These are phyloP conservation scores for Calophaca sinica DNA, from an alignment of 306 rosid species.

Conservation along the genomic window DNA sequence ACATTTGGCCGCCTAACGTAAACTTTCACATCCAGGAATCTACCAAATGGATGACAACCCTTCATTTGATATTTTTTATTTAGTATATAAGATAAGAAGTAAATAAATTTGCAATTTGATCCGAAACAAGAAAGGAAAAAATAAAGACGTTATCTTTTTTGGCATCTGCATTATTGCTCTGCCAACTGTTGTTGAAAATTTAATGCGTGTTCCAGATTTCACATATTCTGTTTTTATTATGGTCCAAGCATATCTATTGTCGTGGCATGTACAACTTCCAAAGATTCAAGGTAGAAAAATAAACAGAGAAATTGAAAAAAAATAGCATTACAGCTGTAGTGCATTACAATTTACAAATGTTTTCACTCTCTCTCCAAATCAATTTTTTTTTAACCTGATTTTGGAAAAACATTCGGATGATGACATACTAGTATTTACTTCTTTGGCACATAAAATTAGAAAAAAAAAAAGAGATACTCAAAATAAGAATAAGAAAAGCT, in stretches of 20 bases:
- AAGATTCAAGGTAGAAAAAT: no score
- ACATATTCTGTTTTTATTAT: neutral
- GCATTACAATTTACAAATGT: no score
- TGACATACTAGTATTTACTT: no score
- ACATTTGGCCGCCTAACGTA: constrained; percentile 27
- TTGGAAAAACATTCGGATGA: no score
- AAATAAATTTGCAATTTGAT: neutral
- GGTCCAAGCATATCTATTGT: constrained; percentile 28
- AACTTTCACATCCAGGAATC: neutral
- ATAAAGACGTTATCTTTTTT: neutral
- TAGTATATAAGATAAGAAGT: neutral
- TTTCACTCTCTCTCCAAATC: no score
- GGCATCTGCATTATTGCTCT: constrained; percentile 44
- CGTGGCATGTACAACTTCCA: neutral
- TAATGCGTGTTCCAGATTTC: constrained; percentile 1
- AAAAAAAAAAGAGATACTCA: no score
- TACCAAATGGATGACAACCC: constrained; percentile 21
- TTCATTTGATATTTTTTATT: neutral
- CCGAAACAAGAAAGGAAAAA: constrained; percentile 1
- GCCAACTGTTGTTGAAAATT: constrained; percentile 17
- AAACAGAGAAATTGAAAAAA: no score
- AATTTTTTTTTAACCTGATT: no score
- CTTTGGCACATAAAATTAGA: no score
- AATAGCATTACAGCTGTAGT: no score
- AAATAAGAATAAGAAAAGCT: no score